These are phyloP conservation scores for Cinchona pubescens DNA, from an alignment of 257 asterid genomes.

Conservation along the genomic window DNA sequence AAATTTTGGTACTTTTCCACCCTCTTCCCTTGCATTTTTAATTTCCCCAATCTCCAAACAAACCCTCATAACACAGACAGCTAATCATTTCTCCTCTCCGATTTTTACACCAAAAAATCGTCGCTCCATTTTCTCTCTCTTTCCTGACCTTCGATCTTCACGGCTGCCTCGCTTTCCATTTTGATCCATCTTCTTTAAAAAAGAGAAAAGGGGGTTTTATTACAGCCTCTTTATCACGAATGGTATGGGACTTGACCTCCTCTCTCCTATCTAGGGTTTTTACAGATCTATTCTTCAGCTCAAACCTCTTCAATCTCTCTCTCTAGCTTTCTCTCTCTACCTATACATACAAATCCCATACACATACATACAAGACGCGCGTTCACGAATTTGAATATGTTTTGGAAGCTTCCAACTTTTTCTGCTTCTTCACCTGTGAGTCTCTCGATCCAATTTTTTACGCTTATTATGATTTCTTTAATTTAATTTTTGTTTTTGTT, in stretches of 20 bases:
- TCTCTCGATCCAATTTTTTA: constrained; percentile 26
- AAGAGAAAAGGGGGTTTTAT: constrained; percentile 36
- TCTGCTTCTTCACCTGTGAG: constrained; percentile 94
- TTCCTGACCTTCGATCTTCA: constrained; percentile 29
- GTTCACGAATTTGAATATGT: constrained; percentile 45
- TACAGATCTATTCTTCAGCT: constrained; percentile 45
- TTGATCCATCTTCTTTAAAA: constrained; percentile 21
- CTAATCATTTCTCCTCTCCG: constrained; percentile 12
- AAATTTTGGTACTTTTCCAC: constrained; percentile 22
- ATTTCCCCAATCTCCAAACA: constrained; percentile 6
- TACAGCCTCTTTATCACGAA: constrained; percentile 28
- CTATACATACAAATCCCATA: constrained; percentile 14
- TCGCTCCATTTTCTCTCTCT: not conserved
- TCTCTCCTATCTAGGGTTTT: constrained; percentile 36
- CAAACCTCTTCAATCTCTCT: constrained; percentile 1
- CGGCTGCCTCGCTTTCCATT: constrained; percentile 26
- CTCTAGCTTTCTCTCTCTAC: constrained; percentile 16
- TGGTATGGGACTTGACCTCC: constrained; percentile 28
- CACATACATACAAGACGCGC: constrained; percentile 5
- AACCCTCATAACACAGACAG: not conserved
- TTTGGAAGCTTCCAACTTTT: constrained; percentile 90
- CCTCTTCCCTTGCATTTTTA: constrained; percentile 3
- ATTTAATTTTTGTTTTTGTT: not conserved
- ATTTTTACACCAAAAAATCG: constrained; percentile 17
- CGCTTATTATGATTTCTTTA: not conserved